Evolutionary conservation across 495 filamentous ascomycete species (phyloP).

Genomic region (Aeminium ludgeri): DNA sequence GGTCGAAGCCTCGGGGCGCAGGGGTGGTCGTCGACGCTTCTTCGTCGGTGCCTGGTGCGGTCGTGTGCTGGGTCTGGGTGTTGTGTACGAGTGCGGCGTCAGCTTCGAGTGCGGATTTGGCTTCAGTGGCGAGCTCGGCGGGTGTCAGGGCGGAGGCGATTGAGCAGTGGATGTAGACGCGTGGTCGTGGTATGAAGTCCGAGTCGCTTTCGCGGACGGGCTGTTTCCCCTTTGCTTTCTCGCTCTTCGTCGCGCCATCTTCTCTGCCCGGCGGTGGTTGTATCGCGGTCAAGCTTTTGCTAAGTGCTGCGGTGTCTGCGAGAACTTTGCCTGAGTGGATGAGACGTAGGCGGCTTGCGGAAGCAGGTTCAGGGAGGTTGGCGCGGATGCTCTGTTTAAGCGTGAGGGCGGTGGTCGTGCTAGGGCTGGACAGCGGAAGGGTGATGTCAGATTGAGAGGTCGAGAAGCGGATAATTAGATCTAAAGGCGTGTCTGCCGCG

Average conservation of each 20-base stretch:
- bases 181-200: constrained; percentile 12
- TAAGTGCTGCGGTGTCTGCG: constrained; percentile 48
- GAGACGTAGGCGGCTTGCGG: constrained; percentile 56
- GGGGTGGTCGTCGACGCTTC: constrained; percentile 30
- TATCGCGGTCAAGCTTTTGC: constrained; percentile 43
- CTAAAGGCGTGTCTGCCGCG: constrained; percentile 23
- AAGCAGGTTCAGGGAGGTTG: constrained; percentile 44
- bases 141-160: constrained; percentile 58
- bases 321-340: constrained; percentile 79
- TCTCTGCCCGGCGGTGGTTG: constrained; percentile 31
- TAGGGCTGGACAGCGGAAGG: constrained; percentile 51
- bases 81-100: constrained; percentile 16
- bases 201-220: constrained; percentile 27
- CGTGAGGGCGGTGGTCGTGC: constrained; percentile 49
- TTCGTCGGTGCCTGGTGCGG: constrained; percentile 6
- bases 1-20: constrained; percentile 75
- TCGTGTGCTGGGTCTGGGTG: constrained; percentile 2
- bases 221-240: constrained; percentile 40
- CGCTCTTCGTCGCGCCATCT: constrained; percentile 17
- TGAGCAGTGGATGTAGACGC: constrained; percentile 78
- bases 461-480: constrained; percentile 77
- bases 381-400: constrained; percentile 69
- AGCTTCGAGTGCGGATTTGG: constrained; percentile 28
- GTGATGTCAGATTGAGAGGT: constrained; percentile 67
- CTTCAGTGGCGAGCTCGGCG: constrained; percentile 54